Base-by-base conservation (phyloP, 164 flowering plant species). In the Kingdonia uniflora region DNA sequence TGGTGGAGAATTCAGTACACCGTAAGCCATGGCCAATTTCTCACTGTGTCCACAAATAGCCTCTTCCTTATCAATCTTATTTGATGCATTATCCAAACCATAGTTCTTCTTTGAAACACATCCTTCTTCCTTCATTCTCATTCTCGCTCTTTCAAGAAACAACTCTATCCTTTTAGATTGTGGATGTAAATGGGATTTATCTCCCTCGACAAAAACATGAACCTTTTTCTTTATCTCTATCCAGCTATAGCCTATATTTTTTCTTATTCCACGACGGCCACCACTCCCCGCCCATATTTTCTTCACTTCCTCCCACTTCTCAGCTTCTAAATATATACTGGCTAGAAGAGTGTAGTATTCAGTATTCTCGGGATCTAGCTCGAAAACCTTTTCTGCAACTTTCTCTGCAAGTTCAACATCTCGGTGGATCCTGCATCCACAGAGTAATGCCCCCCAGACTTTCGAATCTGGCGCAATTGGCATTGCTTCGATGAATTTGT, bases 1-100 rank as follows among this genome's bases (percentile, higher is more conserved):
- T 6, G 46, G 54, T 14, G 62, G 56, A 42, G 52, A 43, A 11
- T 20, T 52, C 56, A 59, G 50, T 19, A 59, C 41, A 26, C 62
- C 62, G 42, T 49, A 59, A 14, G 62, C 62, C 38, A 51, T 59
- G 35, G 62, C 56, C 29, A 59, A 51, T 42, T 51, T 59, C 25
- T 59, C 62, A 51, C 49, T 59, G 41, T 59, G 56, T 39, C 56
- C 62, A 51, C 62, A 59, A 51, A 59, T 55, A 24, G 43, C 62
- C 24, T 51, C 62, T 51, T 59, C 56, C 51, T 59, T 59, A 35
- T 59, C 35, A 29, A 29, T 16, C 29, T 13, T 21, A 12, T 42
- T 55, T 14, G 35, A 23, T 29, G 43, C 55, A 42, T 42, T 51
- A 43, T 50, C 29, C 50, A 51, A 51, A 43, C 50, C 42, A 59